Conservation (phyloP, 208 protist genomes). For the Crithidia sp. region DNA sequence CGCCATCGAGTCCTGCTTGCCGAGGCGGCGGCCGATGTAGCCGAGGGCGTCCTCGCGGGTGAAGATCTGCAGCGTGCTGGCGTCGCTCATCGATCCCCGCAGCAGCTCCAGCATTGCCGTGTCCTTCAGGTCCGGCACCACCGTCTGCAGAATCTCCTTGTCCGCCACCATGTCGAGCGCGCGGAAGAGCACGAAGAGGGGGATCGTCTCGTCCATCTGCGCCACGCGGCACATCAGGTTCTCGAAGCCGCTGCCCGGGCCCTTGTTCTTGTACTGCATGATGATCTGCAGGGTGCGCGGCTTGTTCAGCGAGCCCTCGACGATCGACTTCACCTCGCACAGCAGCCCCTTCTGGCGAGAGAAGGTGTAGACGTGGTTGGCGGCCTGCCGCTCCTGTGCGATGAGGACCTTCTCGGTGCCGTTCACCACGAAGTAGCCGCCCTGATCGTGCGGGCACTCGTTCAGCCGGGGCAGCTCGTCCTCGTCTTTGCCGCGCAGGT, state of each 20-base stretch:
- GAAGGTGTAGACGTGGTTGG: conserved; percentile 98
- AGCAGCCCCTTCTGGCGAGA: conserved; percentile 92
- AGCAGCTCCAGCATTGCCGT: conserved; percentile 86
- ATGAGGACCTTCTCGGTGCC: conserved; percentile 98
- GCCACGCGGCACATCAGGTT: conserved; percentile 90
- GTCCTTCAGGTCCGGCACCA: conserved; percentile 85
- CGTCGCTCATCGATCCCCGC: conserved; percentile 94
- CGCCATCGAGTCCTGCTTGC: conserved; percentile 77
- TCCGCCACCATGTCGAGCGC: conserved; percentile 97
- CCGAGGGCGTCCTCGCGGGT: conserved; percentile 96
- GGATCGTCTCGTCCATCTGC: conserved; percentile 91
- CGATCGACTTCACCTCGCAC: conserved; percentile 96
- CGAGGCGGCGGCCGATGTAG: conserved; percentile 93
- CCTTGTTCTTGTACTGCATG: conserved; percentile 94
- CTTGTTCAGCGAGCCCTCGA: conserved; percentile 88
- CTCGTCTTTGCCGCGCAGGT: conserved; percentile 91
- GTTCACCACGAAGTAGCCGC: conserved; percentile 99
- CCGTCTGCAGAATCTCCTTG: conserved; percentile 96
- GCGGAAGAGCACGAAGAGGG: conserved; percentile 96
- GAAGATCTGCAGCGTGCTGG: conserved; percentile 84
- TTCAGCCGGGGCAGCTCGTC: conserved; percentile 94
- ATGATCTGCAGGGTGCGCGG: conserved; percentile 93
- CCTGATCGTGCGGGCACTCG: conserved; percentile 99
- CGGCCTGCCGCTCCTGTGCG: conserved; percentile 96
- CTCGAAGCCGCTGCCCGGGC: conserved; percentile 91